These are phyloP conservation scores for Eucalyptus grandis DNA, from an alignment of 345 rosid species.

Conservation along the genomic window DNA sequence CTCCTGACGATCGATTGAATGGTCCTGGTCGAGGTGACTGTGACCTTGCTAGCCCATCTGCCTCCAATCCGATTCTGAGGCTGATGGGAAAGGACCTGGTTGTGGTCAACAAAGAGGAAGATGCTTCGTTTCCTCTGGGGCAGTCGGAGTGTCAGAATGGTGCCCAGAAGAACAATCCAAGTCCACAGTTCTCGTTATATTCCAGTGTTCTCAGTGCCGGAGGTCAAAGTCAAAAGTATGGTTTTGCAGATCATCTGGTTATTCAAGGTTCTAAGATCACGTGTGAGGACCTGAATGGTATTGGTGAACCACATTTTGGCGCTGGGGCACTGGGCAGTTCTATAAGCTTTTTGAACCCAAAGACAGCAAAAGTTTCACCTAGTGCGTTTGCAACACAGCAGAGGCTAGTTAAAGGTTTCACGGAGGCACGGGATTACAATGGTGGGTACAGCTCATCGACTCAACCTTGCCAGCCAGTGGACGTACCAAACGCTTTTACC, in stretches of 20 bases:
- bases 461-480: not conserved
- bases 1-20: slow-evolving; percentile 13
- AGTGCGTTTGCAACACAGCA: not conserved
- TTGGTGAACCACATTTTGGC: not conserved
- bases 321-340: not conserved
- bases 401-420: not conserved
- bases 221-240: not conserved
- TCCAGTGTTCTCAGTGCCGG: not conserved
- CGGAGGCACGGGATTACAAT: not conserved
- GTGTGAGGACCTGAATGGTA: not conserved
- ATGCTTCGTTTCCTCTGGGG: slow-evolving; percentile 14
- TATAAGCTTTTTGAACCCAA: not conserved
- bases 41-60: slow-evolving; percentile 66
- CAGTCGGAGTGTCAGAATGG: slow-evolving; percentile 10
- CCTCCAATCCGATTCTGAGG: slow-evolving; percentile 68
- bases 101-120: slow-evolving; percentile 84
- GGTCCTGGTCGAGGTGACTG: slow-evolving; percentile 6
- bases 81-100: slow-evolving; percentile 95
- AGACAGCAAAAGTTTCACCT: not conserved
- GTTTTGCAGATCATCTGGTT: not conserved
- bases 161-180: slow-evolving; percentile 9
- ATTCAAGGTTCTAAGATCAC: not conserved
- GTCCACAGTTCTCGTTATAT: slow-evolving; percentile 18
- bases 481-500: not conserved
- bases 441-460: not conserved